Conservation (phyloP, 2,329 filamentous ascomycete genomes). For the Beauveria varroae region DNA sequence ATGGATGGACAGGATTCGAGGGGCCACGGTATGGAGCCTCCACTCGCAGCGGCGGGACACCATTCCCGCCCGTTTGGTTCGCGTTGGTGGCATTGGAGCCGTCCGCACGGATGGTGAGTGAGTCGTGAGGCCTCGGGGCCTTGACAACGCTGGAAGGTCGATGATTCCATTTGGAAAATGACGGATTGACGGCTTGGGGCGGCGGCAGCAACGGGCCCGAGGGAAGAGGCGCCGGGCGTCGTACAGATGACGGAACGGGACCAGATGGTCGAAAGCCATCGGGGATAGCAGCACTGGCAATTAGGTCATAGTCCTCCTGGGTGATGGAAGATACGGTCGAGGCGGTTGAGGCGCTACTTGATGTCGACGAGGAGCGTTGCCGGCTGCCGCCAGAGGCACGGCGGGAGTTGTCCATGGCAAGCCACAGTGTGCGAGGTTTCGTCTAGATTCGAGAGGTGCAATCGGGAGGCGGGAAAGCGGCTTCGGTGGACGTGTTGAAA, state of each 20-base stretch:
- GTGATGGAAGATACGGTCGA: slow-evolving; percentile 18
- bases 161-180: slow-evolving; percentile 22
- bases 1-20: slow-evolving; percentile 73
- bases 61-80: slow-evolving; percentile 25
- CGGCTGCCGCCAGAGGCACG: slow-evolving; percentile 5
- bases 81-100: slow-evolving; percentile 27
- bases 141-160: slow-evolving; percentile 52
- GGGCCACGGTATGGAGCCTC: slow-evolving; percentile 64
- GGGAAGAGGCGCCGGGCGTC: slow-evolving; percentile 1
- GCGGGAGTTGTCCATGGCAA: slow-evolving; percentile 11
- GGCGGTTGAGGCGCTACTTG: neutral
- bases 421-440: neutral
- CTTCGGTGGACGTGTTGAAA: neutral
- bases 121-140: slow-evolving; percentile 39
- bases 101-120: slow-evolving; percentile 45
- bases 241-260: neutral
- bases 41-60: slow-evolving; percentile 31
- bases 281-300: slow-evolving; percentile 42
- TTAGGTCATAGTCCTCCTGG: slow-evolving; percentile 42
- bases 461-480: neutral
- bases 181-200: slow-evolving; percentile 15
- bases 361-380: slow-evolving; percentile 5
- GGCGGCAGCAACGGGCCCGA: slow-evolving; percentile 14
- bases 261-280: slow-evolving; percentile 41
- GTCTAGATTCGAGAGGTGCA: neutral